phyloP scores from a whole-genome alignment of 352 stramenopile genomes.

The Pythium utonaiense region DNA sequence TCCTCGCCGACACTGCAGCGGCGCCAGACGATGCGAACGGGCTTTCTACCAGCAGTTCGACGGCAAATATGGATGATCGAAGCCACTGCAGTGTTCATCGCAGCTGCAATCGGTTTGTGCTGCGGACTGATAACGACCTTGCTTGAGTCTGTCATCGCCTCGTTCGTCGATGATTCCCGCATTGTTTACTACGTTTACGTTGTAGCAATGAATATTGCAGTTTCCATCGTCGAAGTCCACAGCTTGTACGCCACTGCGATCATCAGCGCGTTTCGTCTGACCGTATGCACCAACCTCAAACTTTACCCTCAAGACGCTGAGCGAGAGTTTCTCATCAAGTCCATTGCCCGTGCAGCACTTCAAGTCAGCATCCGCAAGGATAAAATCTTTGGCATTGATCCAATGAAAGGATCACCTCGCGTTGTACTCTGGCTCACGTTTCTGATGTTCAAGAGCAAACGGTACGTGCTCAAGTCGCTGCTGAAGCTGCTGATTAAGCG shows the following conservation, averaged over 20 bases:
- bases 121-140: slow-evolving; percentile 35
- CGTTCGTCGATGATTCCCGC: slow-evolving; percentile 6
- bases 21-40: slow-evolving; percentile 10
- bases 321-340: slow-evolving; percentile 43
- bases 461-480: slow-evolving; percentile 51
- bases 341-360: slow-evolving; percentile 42
- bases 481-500: slow-evolving; percentile 56
- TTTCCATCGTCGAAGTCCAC: slow-evolving; percentile 48
- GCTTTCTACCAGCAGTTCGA: slow-evolving; percentile 26
- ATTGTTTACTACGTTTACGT: slow-evolving; percentile 30
- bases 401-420: slow-evolving; percentile 42
- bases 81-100: slow-evolving; percentile 22
- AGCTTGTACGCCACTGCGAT: slow-evolving; percentile 38
- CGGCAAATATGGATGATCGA: slow-evolving; percentile 33
- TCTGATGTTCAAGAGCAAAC: slow-evolving; percentile 48
- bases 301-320: slow-evolving; percentile 47
- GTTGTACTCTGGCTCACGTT: slow-evolving; percentile 32
- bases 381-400: slow-evolving; percentile 45
- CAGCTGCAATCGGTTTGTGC: slow-evolving; percentile 25
- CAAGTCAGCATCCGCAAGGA: slow-evolving; percentile 44
- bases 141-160: slow-evolving; percentile 28
- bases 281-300: slow-evolving; percentile 36
- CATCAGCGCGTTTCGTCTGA: slow-evolving; percentile 36
- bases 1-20: not conserved
- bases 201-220: slow-evolving; percentile 39